Base-by-base conservation (phyloP, 805 yeast genomes). In the Metschnikowia peoriensis region DNA sequence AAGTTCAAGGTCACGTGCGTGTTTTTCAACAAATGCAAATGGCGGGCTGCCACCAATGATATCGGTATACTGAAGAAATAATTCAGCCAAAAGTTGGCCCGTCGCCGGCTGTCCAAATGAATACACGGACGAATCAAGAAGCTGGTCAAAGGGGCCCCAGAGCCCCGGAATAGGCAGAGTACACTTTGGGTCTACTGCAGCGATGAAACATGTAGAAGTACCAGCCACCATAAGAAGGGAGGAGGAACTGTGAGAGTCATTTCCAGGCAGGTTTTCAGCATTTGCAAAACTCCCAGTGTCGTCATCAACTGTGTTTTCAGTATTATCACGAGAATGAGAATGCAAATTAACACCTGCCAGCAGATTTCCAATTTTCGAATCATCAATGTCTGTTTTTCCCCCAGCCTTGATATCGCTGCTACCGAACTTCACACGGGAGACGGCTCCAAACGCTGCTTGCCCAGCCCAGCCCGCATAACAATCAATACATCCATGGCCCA, bases 71-170 rank as follows among this genome's bases (percentile, higher is more conserved):
- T 75, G 68, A 9, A 69, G 66, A 50, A 80, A 77, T 4, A 82
- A 62, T 41, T 76, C 73, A 53, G 80, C 82, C 28, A 79, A 68
- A 7, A 83, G 65, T 47, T 75, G 70, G 4, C 88, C 88, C 0
- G 86, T 76, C 12, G 84, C 81, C 4, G 86, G 79, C 51, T 78
- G 80, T 0, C 88, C 88, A 46, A 79, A 81, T 55, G 82, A 81
- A 46, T 76, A 82, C 1, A 81, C 69, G 15, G 56, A 49, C 22
- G 62, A 60, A 14, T 52, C 49, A 1, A 74, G 50, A 6, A 79
- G 62, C 38, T 73, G 68, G 1, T 67, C 57, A 58, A 78, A 83
- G 0, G 87, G 88, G 0, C 88, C 87, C 88, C 88, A 83, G 4
- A 82, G 66, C 0, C 86, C 86, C 0, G 72, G 68, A 1, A 71